Evolutionary conservation across 345 rosid species (phyloP), one percentile per base, ranked within the genome.

Genomic region (Ailanthus altissimus): DNA sequence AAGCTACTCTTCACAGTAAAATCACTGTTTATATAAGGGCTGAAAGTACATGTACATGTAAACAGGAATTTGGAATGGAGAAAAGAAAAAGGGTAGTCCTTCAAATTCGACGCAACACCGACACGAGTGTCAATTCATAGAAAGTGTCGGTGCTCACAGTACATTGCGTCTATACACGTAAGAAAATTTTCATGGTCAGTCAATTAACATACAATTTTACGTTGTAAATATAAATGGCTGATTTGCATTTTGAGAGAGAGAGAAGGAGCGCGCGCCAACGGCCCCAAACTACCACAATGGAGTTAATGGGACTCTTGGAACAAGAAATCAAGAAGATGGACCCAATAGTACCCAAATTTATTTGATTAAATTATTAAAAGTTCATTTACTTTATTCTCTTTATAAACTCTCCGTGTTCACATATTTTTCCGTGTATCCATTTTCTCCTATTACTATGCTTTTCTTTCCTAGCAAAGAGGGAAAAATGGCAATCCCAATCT

Each of bases 341-440:
- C 74, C 80, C 75, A 28, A 6, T 8, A 16, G 14, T 5, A 32
- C 38, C 59, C 60, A 50, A 12, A 15, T 15, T 50, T 80, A 5
- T 36, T 10, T 47, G 1, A 60, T 67, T 64, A 70, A 54, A 32
- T 66, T 36, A 50, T 58, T 32, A 12, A 42, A 32, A 50, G 23
- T 42, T 53, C 49, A 3, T 8, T 10, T 7, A 46, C 51, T 54
- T 64, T 5, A 51, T 50, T 36, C 28, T 50, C 70, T 54, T 53
- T 83, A 83, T 80, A 83, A 64, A 50, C 77, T 36, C 79, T 45
- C 67, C 12, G 0, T 54, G 10, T 46, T 36, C 47, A 32, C 79
- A 57, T 15, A 70, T 25, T 53, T 74, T 42, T 32, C 46, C 60
- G 21, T 43, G 65, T 65, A 16, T 42, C 45, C 42, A 45, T 23